Conservation (phyloP, 2,329 filamentous ascomycete genomes). For the Fusarium neocosmosporiellum region DNA sequence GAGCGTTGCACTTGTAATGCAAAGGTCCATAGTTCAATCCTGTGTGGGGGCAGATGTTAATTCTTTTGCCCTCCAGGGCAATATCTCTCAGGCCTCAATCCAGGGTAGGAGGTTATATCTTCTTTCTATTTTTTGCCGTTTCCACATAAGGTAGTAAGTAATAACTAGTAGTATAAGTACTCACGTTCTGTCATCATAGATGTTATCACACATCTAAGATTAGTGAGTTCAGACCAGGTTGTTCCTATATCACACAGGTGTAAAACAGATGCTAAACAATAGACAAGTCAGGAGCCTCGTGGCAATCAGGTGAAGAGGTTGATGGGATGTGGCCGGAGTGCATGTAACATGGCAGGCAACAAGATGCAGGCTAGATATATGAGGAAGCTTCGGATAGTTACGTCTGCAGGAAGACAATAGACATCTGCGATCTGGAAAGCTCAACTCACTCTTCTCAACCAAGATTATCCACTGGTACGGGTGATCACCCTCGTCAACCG, state of each 20-base stretch:
- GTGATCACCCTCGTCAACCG: not conserved
- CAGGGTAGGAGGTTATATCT: not conserved
- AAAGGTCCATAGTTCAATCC: constrained; percentile 17
- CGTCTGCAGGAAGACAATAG: not conserved
- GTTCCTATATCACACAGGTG: not conserved
- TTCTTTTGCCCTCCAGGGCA: not conserved
- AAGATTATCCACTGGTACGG: not conserved
- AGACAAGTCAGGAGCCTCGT: not conserved
- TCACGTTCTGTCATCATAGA: not conserved
- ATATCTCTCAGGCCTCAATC: not conserved
- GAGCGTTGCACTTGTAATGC: constrained; percentile 18
- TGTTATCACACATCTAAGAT: not conserved
- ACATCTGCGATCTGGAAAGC: not conserved
- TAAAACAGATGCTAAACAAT: not conserved
- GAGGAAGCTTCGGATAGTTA: not conserved
- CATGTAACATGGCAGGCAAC: not conserved
- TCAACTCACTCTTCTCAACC: not conserved
- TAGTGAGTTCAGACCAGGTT: not conserved
- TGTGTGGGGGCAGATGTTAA: constrained; percentile 8
- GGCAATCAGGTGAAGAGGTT: not conserved
- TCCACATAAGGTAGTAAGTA: not conserved
- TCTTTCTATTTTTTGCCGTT: not conserved
- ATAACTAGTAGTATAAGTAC: no score
- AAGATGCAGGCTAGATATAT: not conserved
- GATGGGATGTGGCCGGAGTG: not conserved